Evolutionary conservation across 2,329 filamentous ascomycete genomes (phyloP), one percentile per base, ranked within the genome.

Genomic region (Fonsecaea monophora): DNA sequence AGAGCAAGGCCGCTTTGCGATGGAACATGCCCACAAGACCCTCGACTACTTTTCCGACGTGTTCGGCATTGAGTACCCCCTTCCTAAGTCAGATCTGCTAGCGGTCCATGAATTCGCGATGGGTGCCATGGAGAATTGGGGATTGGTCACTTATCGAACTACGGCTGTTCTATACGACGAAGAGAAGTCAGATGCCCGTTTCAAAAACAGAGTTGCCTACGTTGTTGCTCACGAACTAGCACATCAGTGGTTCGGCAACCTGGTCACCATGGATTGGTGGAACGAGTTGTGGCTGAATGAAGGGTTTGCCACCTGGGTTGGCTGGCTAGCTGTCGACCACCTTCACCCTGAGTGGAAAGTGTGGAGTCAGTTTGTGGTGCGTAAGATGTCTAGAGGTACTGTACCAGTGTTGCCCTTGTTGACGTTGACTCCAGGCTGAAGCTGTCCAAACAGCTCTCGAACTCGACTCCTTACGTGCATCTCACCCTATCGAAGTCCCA

Each of bases 161-260:
- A 98, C 94, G 10, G 94, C 95, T 59, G 90, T 99, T 34, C 86
- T 99, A n/a, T 99, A 95, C 75, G 94, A 99, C 75, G 92, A 96
- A 78, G 89, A 92, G 77, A 91, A 90, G 57, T 97, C 94, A 0
- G 94, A 97, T 77, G 89, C 92, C 50, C 89, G 89, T 71, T 97
- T 94, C 82, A 94, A 93, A 80, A 97, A 97, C 78, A 87, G 94
- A 42, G 91, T 99, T 70, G 95, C 95, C 37, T 98, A 99, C 75
- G 94, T 98, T 64, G 94, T 98, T 59, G 94, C 95, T n/a, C 95
- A 99, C 80, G 95, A 99, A 79, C 85, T 99, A 69, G 95, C 94
- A 64, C 93, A 97, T 76, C 93, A 96, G 81, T 97, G 94, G 94
- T 97, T 97, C 74, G 93, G 93, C 42, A 96, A 97, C 78, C 86